Conservation (phyloP, 441 rosid genomes). For the Gossypium lobatum region DNA sequence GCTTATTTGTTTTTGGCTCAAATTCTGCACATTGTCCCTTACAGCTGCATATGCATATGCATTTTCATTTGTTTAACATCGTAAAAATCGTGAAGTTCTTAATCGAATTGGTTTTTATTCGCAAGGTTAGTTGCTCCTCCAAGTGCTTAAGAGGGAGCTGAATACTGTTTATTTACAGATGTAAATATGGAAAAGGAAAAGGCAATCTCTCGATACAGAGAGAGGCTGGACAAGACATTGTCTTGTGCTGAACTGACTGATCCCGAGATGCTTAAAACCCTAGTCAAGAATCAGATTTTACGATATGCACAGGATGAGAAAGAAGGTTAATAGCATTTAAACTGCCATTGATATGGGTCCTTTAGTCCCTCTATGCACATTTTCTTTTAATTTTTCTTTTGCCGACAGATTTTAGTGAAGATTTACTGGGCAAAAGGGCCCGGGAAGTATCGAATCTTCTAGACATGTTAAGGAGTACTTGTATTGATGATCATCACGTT, state of each 20-base stretch:
- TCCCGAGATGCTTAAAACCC: constrained; percentile 44
- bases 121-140: neutral
- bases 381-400: constrained; percentile 4
- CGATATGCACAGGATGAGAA: constrained; percentile 29
- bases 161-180: constrained; percentile 20
- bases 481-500: constrained; percentile 28
- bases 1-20: neutral
- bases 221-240: constrained; percentile 64
- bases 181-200: constrained; percentile 37
- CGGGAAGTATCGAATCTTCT: constrained; percentile 55
- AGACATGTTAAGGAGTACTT: constrained; percentile 85
- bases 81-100: too few species aligned
- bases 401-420: constrained; percentile 44
- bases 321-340: constrained; percentile 39
- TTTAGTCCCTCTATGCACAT: neutral
- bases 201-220: constrained; percentile 57
- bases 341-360: neutral
- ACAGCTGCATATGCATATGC: neutral
- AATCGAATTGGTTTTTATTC: neutral
- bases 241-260: constrained; percentile 61
- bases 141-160: constrained; percentile 1
- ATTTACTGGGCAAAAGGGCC: constrained; percentile 50
- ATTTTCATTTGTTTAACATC: neutral
- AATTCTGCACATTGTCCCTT: neutral
- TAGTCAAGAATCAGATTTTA: constrained; percentile 53